These are phyloP conservation scores for Kingdonia uniflora DNA, from an alignment of 164 flowering plant species.

Conservation along the genomic window DNA sequence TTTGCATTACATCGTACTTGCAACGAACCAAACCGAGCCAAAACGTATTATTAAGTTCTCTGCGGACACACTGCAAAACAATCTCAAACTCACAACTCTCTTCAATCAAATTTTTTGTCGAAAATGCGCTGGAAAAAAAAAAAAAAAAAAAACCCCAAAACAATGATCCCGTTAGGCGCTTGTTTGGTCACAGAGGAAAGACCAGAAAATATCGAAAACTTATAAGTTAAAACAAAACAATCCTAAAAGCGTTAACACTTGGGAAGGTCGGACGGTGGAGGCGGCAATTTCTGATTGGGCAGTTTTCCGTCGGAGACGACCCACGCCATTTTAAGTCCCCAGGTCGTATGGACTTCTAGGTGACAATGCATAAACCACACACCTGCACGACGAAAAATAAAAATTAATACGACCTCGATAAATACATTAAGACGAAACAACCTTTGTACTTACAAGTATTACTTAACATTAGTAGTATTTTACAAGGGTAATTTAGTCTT, in stretches of 20 bases:
- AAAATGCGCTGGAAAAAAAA: too few relatives aligned
- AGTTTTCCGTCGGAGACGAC: constrained; percentile 11
- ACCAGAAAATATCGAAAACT: neutral
- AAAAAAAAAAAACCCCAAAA: neutral
- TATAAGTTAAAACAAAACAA: neutral
- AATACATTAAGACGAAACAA: too few relatives aligned
- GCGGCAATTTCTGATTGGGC: constrained; percentile 16
- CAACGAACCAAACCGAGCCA: too few relatives aligned
- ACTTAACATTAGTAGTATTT: too few relatives aligned
- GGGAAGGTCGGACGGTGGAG: constrained; percentile 16
- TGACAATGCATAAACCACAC: constrained; percentile 21
- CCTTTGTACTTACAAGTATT: neutral
- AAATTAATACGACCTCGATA: too few relatives aligned
- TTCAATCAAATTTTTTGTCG: too few relatives aligned
- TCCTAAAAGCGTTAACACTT: constrained; percentile 5
- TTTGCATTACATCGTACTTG: too few relatives aligned
- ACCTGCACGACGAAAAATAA: constrained; percentile 1
- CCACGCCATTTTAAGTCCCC: constrained; percentile 22
- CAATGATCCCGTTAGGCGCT: too few relatives aligned
- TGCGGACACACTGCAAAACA: too few relatives aligned
- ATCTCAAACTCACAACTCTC: constrained; percentile 29
- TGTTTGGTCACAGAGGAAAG: too few relatives aligned
- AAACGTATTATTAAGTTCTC: too few relatives aligned
- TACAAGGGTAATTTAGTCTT: neutral
- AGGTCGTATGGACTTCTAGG: constrained; percentile 13